A percentile compares a stretch with the other conserved stretches of the same genome.
phyloP scores from a whole-genome alignment of 2,329 filamentous ascomycete species.

The Ascochyta fabae region DNA sequence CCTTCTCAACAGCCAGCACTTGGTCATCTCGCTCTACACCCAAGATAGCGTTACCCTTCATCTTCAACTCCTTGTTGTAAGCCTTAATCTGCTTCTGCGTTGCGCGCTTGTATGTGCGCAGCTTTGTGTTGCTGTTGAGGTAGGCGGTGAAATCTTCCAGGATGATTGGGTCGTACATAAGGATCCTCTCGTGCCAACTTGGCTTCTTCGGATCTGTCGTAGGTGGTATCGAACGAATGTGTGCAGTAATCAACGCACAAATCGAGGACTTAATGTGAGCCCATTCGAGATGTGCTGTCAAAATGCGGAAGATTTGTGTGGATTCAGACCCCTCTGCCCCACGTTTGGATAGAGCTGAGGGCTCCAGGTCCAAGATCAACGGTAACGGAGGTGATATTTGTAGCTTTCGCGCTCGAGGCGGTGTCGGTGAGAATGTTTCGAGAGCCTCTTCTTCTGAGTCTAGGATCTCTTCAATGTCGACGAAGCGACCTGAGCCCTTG shows the following conservation, averaged over 20 bases:
- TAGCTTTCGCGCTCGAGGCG: slow-evolving; percentile 36
- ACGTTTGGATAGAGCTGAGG: neutral
- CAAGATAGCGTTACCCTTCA: slow-evolving; percentile 18
- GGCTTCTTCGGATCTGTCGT: slow-evolving; percentile 50
- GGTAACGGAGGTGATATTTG: slow-evolving; percentile 26
- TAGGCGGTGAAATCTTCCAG: slow-evolving; percentile 84
- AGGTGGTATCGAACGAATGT: slow-evolving; percentile 54
- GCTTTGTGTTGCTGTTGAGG: slow-evolving; percentile 65
- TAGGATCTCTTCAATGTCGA: slow-evolving; percentile 48
- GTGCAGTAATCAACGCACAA: slow-evolving; percentile 56
- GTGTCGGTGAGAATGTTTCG: slow-evolving; percentile 41
- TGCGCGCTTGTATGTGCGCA: slow-evolving; percentile 33
- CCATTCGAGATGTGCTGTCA: slow-evolving; percentile 38
- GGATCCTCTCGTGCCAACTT: slow-evolving; percentile 90
- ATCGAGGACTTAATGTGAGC: slow-evolving; percentile 45
- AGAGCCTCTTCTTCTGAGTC: slow-evolving; percentile 48
- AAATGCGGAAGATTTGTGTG: slow-evolving; percentile 24
- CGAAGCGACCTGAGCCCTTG: slow-evolving; percentile 32
- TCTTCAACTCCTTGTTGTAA: slow-evolving; percentile 34
- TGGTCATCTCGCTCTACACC: slow-evolving; percentile 21
- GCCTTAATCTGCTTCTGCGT: slow-evolving; percentile 40
- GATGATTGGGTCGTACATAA: slow-evolving; percentile 90
- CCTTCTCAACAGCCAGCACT: slow-evolving; percentile 35
- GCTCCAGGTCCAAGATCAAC: slow-evolving; percentile 10
- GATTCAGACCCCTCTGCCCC: neutral